A percentile compares a stretch with the other conserved stretches of the same genome.
These are phyloP conservation scores for Cutaneotrichosporon sp. DNA, from an alignment of 1,284 basidiomycete species.

Conservation along the genomic window DNA sequence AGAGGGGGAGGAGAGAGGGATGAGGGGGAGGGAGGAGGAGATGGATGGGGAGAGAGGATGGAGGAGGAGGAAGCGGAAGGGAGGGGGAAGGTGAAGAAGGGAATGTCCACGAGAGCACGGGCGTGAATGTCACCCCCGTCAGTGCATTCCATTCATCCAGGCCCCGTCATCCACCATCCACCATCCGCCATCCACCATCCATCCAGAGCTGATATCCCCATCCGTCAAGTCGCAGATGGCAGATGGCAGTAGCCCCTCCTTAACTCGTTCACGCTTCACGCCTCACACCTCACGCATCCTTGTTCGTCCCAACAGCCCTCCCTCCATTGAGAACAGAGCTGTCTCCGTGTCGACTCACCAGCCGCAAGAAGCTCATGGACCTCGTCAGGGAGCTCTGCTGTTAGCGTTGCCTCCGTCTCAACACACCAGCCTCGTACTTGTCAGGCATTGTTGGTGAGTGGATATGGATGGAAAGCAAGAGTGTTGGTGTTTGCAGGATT, in stretches of 20 bases:
- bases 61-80: no score
- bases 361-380: constrained; percentile 2
- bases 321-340: background rate
- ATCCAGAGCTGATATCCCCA: no score
- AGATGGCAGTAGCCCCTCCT: no score
- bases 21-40: background rate
- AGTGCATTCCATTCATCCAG: background rate
- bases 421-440: constrained; percentile 6
- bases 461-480: background rate
- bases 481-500: constrained; percentile 1
- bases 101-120: background rate
- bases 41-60: background rate
- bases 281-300: background rate
- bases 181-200: background rate
- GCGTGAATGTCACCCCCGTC: background rate
- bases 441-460: background rate
- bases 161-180: background rate
- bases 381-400: constrained; percentile 10
- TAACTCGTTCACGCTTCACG: no score
- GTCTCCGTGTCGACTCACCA: constrained; percentile 2
- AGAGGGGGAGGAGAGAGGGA: no score
- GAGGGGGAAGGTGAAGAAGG: background rate
- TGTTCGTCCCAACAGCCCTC: background rate
- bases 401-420: background rate
- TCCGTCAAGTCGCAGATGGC: background rate